Base-by-base conservation (phyloP, 2,329 filamentous ascomycete genomes). In the Ascochyta pisi region DNA sequence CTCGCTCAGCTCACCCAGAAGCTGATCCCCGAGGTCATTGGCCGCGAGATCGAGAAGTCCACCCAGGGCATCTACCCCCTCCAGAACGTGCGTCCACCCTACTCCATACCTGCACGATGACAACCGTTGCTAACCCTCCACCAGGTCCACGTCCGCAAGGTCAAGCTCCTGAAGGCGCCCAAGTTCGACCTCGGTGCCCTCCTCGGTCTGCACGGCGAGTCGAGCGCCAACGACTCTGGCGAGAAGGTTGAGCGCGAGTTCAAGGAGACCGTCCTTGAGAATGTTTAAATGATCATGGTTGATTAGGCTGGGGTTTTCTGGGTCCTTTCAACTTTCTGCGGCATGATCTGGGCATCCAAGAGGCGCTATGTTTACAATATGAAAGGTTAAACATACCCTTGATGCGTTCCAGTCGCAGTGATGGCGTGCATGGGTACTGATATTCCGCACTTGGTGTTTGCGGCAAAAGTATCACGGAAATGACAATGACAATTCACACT, bases 11-110 rank as follows among this genome's bases (percentile, higher is more conserved):
- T 99, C 74, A 96, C 92, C 77, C 91, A 91, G 79, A 99, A 99
- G 89, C 88, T 99, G 75, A 98, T 99, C 78, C 95, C 95, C 67
- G 95, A 99, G 86, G 95, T 98, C 71, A 98, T 99, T 80, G 95
- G 95, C 74, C 93, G 95, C 78, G 95, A 98, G 86, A 99, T 99
- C 71, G 95, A 99, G 89, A 99, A 99, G 89, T 88, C 93, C 65
- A 96, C 93, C 70, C 93, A 97, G 85, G 94, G 95, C 82, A 99
- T 99, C 84, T 99, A 99, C 85, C 95, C 95, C 72, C 90, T 99
- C 78, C 95, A 98, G 86, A 96, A 98, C 83, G 95, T 97, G 84
- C 65, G 80, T 79, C 16, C 9, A 23, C 24, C 13, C 34, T n/a
- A 35, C 16, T 22, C 4, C 8, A 19, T 22, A 27, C n/a, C 6